Base-by-base conservation (phyloP, 495 filamentous ascomycete species). In the Xylaria sp. region DNA sequence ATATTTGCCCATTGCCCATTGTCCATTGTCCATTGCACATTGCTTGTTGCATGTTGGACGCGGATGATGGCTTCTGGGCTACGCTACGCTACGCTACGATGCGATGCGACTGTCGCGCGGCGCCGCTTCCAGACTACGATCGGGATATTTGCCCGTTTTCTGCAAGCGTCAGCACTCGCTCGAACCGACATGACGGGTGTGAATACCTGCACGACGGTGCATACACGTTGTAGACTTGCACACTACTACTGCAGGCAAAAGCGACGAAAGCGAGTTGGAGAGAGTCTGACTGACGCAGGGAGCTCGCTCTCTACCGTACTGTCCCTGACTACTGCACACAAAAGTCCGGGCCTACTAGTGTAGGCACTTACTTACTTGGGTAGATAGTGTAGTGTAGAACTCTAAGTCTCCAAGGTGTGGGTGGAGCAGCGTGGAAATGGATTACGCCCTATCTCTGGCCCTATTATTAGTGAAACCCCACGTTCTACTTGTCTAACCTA, bases 391-490 rank as follows among this genome's bases (percentile, higher is more conserved):
- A n/a, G n/a, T n/a, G n/a, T n/a, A 53, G 17, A 37, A 21, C 46
- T 26, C 15, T 37, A 53, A 37, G 44, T 40, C 48, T 67, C 21
- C 14, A 26, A 53, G 29, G 64, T 67, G 64, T 55, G 46, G 31
- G 64, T 67, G 64, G 64, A 67, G 64, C 37, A n/a, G 57, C 12
- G 29, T 63, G 61, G 15, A 46, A 35, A 31, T 44, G 24, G 24
- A 44, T 52, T 44, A 65, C 26, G 50, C 62, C 58, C 62, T 65
- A 65, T 65, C 52, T 35, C 52, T 65, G 52, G 50, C 62, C 58
- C 62, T 65, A 65, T 65, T 65, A 48, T 65, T 65, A 65, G 62
- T 44, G 43, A 65, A 50, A 31, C 62, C 44, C 62, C 62, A 65
- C 44, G 62, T 44, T 64, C 41, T 17, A 65, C 44, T 50, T 50